These are phyloP conservation scores for Paecilomyces niveus DNA, from an alignment of 2,329 filamentous ascomycete genomes.

Conservation along the genomic window DNA sequence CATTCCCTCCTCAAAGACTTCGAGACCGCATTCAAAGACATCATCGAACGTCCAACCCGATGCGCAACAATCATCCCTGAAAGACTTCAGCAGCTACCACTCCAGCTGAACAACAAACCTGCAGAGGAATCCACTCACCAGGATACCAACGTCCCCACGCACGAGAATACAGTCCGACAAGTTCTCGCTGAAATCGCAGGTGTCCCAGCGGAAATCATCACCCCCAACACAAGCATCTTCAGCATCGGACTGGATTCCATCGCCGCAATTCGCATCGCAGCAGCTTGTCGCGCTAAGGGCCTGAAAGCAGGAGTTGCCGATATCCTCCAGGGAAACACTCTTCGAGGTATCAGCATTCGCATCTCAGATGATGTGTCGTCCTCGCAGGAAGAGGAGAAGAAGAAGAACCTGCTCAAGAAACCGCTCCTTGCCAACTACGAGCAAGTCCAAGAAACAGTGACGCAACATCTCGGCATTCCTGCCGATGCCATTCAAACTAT, in stretches of 20 bases:
- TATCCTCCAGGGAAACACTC: constrained; percentile 23
- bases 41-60: constrained; percentile 19
- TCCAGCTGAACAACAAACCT: constrained; percentile 4
- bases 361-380: constrained; percentile 4
- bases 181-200: constrained; percentile 17
- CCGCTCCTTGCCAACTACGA: constrained; percentile 9
- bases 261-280: constrained; percentile 23
- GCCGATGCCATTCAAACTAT: constrained; percentile 18
- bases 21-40: constrained; percentile 15
- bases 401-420: constrained; percentile 1
- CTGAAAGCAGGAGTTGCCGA: constrained; percentile 22
- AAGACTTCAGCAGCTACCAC: constrained; percentile 14
- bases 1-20: constrained; percentile 12
- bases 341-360: constrained; percentile 20
- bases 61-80: constrained; percentile 16
- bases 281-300: constrained; percentile 18
- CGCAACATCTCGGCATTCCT: constrained; percentile 9
- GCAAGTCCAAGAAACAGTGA: constrained; percentile 6
- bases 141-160: constrained; percentile 2
- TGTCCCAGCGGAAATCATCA: constrained; percentile 14
- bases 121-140: background rate
- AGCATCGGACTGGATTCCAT: constrained; percentile 25
- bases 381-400: background rate
- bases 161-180: constrained; percentile 13
- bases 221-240: constrained; percentile 21